A percentile compares a stretch with the other conserved stretches of the same genome.
Evolutionary conservation across 768 basidiomycete species (phyloP).

Genomic region (Hysterangium stoloniferum): DNA sequence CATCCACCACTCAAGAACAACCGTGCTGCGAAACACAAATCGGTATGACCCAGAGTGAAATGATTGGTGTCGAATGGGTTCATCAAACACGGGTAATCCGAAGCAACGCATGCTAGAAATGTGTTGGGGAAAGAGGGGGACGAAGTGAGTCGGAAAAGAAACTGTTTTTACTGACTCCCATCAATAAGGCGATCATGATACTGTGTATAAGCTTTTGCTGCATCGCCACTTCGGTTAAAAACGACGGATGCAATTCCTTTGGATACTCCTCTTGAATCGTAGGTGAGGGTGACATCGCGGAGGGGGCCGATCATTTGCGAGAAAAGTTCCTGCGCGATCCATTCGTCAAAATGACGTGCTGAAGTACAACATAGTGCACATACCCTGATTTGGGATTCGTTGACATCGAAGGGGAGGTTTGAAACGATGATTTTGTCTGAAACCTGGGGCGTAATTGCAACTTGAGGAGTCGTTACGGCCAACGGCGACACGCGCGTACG

Average conservation of each 20-base stretch:
- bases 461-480: conserved; percentile 22
- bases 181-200: conserved; percentile 99
- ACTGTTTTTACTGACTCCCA: conserved; percentile 96
- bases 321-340: conserved; percentile 83
- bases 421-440: conserved; percentile 94
- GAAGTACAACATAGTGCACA: neutral
- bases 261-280: conserved; percentile 77
- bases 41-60: too few species aligned
- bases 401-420: conserved; percentile 89
- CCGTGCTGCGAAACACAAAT: too few species aligned
- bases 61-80: neutral
- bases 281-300: conserved; percentile 76
- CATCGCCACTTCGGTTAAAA: conserved; percentile 84
- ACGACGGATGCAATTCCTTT: conserved; percentile 86
- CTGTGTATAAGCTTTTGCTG: conserved; percentile 81
- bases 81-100: neutral
- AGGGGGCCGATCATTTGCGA: conserved; percentile 83
- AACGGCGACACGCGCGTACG: conserved; percentile 31
- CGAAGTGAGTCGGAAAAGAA: conserved; percentile 25
- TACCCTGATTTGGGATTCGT: conserved; percentile 92
- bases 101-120: conserved; percentile 10
- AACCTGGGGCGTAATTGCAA: conserved; percentile 32
- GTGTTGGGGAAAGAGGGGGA: conserved; percentile 23
- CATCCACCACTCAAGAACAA: too few species aligned
- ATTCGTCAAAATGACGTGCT: neutral